A percentile compares a stretch with the other conserved stretches of the same genome.
Evolutionary conservation across 2,329 filamentous ascomycete genomes (phyloP).

Genomic region (Paecilomyces niveus): DNA sequence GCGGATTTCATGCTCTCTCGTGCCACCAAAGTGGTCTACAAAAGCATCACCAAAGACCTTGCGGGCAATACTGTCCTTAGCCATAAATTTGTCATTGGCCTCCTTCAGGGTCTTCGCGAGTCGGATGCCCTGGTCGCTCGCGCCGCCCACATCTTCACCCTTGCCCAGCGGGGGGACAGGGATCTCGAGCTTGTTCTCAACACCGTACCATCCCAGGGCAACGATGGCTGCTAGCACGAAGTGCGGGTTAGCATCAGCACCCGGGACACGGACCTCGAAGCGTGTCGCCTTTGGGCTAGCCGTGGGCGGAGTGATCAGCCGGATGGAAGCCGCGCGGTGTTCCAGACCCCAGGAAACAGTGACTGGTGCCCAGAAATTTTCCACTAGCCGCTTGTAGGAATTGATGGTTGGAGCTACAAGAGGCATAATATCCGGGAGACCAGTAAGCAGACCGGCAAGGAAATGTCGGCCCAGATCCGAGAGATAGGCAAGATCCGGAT

Average conservation of each 20-base stretch:
- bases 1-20: conserved; percentile 81
- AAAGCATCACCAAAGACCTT: conserved; percentile 93
- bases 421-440: conserved; percentile 92
- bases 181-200: conserved; percentile 86
- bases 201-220: conserved; percentile 80
- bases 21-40: conserved; percentile 91
- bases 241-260: conserved; percentile 88
- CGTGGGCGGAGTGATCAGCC: conserved; percentile 82
- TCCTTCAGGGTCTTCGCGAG: conserved; percentile 81
- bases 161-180: conserved; percentile 75
- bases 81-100: conserved; percentile 70
- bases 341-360: conserved; percentile 96
- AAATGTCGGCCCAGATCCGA: conserved; percentile 90
- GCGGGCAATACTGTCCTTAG: conserved; percentile 75
- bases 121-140: conserved; percentile 63
- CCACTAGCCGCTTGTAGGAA: conserved; percentile 94
- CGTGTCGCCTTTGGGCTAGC: conserved; percentile 77
- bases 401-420: conserved; percentile 91
- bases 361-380: conserved; percentile 98
- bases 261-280: conserved; percentile 86
- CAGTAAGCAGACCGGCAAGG: conserved; percentile 80
- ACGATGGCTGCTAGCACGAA: conserved; percentile 81
- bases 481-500: conserved; percentile 67
- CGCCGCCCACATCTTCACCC: conserved; percentile 72
- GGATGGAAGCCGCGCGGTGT: conserved; percentile 84